These are phyloP conservation scores for Ustilago loliicola DNA, from an alignment of 1,284 basidiomycete species.

Conservation along the genomic window DNA sequence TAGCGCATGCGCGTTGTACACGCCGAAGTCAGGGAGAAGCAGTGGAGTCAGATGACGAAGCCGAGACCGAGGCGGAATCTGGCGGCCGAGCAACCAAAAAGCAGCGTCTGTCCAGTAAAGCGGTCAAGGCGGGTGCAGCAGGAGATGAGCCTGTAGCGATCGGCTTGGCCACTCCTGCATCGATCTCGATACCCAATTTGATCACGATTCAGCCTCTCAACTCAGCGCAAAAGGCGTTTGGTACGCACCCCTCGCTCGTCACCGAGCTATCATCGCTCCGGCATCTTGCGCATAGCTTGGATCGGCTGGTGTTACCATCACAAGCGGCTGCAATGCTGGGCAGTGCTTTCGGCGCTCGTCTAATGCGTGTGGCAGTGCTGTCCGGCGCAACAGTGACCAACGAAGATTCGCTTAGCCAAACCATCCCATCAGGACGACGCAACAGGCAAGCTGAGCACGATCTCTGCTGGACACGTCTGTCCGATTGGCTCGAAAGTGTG, in stretches of 20 bases:
- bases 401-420: constrained; percentile 50
- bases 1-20: constrained; percentile 37
- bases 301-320: constrained; percentile 48
- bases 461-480: constrained; percentile 47
- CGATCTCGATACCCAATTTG: constrained; percentile 42
- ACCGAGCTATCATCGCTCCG: constrained; percentile 54
- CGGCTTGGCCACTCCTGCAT: constrained; percentile 9
- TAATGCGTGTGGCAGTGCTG: constrained; percentile 51
- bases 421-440: constrained; percentile 24
- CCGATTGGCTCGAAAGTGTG: constrained; percentile 54
- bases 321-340: constrained; percentile 54
- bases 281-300: constrained; percentile 52
- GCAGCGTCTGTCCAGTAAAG: constrained; percentile 23
- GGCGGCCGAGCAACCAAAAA: constrained; percentile 20
- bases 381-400: constrained; percentile 49
- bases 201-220: constrained; percentile 50
- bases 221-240: constrained; percentile 43
- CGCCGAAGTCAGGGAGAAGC: constrained; percentile 25
- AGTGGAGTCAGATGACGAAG: constrained; percentile 45
- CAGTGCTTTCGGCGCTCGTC: constrained; percentile 35
- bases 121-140: constrained; percentile 21
- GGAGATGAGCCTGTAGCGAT: constrained; percentile 18
- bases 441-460: constrained; percentile 41
- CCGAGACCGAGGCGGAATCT: constrained; percentile 11
- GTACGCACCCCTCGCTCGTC: constrained; percentile 39